Conservation (phyloP, 1,284 basidiomycete species). For the Ceratobasidium sp. region DNA sequence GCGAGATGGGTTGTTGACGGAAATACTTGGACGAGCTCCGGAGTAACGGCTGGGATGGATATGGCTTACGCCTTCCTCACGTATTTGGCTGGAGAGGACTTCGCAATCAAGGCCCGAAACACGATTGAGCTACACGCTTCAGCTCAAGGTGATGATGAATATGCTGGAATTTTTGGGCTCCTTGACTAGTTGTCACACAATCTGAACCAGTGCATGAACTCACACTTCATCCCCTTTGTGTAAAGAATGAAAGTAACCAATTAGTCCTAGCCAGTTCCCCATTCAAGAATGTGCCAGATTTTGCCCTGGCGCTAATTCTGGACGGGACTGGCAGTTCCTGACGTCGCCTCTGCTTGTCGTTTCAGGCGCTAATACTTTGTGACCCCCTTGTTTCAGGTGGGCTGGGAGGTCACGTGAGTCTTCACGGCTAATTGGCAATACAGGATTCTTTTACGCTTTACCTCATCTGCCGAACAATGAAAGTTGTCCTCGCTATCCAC, state of each 20-base stretch:
- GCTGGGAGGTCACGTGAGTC: not conserved
- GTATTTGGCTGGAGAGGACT: slow-evolving; percentile 15
- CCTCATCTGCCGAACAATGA: slow-evolving; percentile 29
- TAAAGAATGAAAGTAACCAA: not conserved
- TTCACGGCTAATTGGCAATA: slow-evolving; percentile 4
- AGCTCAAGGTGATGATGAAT: slow-evolving; percentile 33
- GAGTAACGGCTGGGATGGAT: slow-evolving; percentile 58
- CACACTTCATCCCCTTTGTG: not conserved
- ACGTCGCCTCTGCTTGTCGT: too few relatives aligned
- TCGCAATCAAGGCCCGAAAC: slow-evolving; percentile 24
- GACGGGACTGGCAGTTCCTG: too few relatives aligned
- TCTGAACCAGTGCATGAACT: not conserved
- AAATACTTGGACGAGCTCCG: slow-evolving; percentile 57
- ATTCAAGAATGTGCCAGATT: too few relatives aligned
- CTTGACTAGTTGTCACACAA: not conserved
- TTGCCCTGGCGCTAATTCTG: too few relatives aligned
- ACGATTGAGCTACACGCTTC: slow-evolving; percentile 36
- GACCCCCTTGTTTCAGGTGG: too few relatives aligned
- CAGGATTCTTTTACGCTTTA: not conserved
- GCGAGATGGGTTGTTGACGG: slow-evolving; percentile 59
- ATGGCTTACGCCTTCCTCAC: slow-evolving; percentile 56
- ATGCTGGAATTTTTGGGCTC: slow-evolving; percentile 35
- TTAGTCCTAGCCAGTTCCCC: too few relatives aligned
- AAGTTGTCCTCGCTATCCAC: too few relatives aligned
- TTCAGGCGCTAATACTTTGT: too few relatives aligned